Evolutionary conservation across 768 basidiomycete genomes (phyloP).

Genomic region (Boletus subparvulus): DNA sequence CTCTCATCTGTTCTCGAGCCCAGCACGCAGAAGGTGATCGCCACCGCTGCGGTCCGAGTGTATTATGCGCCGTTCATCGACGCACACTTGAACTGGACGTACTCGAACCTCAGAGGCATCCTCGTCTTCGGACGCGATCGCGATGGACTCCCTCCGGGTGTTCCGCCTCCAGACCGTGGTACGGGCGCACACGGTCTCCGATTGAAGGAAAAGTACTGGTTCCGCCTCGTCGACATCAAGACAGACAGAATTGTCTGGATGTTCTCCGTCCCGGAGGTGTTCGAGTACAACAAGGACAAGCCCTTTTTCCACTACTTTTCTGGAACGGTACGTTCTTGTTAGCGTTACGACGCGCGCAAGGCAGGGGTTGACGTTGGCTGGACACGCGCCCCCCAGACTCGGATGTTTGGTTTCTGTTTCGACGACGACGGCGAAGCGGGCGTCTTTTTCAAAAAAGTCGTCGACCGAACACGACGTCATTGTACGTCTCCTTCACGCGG

Average conservation of each 20-base stretch:
- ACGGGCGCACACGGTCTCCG: slow-evolving; percentile 23
- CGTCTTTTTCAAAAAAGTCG: slow-evolving; percentile 59
- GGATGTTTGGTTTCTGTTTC: slow-evolving; percentile 57
- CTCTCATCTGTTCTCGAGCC: slow-evolving; percentile 40
- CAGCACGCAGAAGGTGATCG: slow-evolving; percentile 46
- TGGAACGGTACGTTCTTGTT: slow-evolving; percentile 63
- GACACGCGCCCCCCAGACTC: slow-evolving; percentile 19
- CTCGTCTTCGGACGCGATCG: slow-evolving; percentile 51
- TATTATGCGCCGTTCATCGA: slow-evolving; percentile 58
- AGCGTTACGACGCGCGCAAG: neutral
- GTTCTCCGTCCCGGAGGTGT: slow-evolving; percentile 57
- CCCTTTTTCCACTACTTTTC: slow-evolving; percentile 93
- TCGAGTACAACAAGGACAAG: slow-evolving; percentile 78
- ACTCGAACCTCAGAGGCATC: slow-evolving; percentile 58
- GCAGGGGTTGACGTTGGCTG: neutral
- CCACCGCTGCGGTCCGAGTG: slow-evolving; percentile 55
- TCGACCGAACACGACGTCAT: slow-evolving; percentile 47
- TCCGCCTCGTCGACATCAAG: slow-evolving; percentile 58
- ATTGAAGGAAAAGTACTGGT: slow-evolving; percentile 51
- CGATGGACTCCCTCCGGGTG: slow-evolving; percentile 25
- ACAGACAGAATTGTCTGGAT: slow-evolving; percentile 65
- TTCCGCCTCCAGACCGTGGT: slow-evolving; percentile 21
- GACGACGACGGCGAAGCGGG: slow-evolving; percentile 61
- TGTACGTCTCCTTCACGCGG: slow-evolving; percentile 21
- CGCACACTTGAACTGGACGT: slow-evolving; percentile 53